Conservation (phyloP, 257 asterid species). For the Striga asiatica region DNA sequence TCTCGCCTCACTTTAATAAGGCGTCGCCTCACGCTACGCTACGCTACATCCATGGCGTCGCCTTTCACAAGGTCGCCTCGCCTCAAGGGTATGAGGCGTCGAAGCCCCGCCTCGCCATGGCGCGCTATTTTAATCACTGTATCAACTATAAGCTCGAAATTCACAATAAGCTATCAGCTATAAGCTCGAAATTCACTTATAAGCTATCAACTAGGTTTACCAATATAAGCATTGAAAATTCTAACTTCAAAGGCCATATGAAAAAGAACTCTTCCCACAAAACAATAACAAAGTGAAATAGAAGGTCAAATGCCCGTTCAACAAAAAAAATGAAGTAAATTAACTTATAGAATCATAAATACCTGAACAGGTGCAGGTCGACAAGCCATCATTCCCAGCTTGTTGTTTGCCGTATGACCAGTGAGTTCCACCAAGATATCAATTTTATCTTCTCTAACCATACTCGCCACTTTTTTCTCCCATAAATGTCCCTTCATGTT, state of each 20-base stretch:
- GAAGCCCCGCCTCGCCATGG: too few species aligned
- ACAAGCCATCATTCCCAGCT: conserved; percentile 98
- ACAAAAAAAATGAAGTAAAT: not conserved
- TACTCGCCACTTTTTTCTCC: conserved; percentile 81
- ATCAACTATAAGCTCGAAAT: too few species aligned
- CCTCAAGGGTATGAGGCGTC: too few species aligned
- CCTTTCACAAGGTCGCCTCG: too few species aligned
- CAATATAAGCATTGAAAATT: not conserved
- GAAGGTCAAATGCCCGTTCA: not conserved
- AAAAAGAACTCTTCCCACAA: not conserved
- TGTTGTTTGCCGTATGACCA: conserved; percentile 98
- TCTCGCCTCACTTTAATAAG: too few species aligned
- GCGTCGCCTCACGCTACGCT: too few species aligned
- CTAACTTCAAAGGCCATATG: conserved; percentile 6
- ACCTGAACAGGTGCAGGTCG: conserved; percentile 99
- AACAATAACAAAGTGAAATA: not conserved
- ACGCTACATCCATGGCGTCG: too few species aligned
- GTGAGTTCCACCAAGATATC: conserved; percentile 98
- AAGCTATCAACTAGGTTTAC: not conserved
- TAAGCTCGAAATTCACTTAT: not conserved
- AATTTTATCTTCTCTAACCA: conserved; percentile 88
- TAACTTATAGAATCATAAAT: conserved; percentile 5
- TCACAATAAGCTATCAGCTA: too few species aligned
- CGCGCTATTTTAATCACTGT: too few species aligned
- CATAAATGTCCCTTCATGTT: conserved; percentile 83